These are phyloP conservation scores for Kodamaea alishanica DNA, from an alignment of 1,139 yeast species.

Conservation along the genomic window DNA sequence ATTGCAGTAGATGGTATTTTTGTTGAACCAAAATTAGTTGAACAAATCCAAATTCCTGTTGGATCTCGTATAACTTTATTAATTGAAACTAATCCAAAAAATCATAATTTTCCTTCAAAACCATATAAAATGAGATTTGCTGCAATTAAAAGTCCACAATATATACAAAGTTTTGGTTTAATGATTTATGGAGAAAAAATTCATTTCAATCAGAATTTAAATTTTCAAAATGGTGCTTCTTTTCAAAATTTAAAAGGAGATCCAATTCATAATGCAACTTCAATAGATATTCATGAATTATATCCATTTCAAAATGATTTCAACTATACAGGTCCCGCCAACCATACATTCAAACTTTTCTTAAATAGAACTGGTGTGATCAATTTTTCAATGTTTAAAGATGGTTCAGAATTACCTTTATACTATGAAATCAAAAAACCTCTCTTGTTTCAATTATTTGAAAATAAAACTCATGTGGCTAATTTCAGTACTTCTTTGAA, in stretches of 20 bases:
- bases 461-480: constrained; percentile 1
- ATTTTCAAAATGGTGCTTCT: constrained; percentile 3
- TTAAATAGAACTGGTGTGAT: constrained; percentile 25
- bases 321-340: constrained; percentile 14
- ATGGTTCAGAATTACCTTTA: constrained; percentile 19
- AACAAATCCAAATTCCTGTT: constrained; percentile 26
- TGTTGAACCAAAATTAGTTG: constrained; percentile 21
- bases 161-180: constrained; percentile 26
- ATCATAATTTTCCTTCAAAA: constrained; percentile 8
- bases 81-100: constrained; percentile 20
- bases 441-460: constrained; percentile 10
- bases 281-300: constrained; percentile 6
- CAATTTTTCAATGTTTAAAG: constrained; percentile 25
- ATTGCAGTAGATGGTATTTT: constrained; percentile 32
- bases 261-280: constrained; percentile 3
- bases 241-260: constrained; percentile 9
- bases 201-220: not conserved
- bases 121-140: constrained; percentile 22
- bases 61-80: constrained; percentile 27
- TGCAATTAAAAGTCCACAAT: constrained; percentile 28
- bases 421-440: constrained; percentile 19
- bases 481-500: constrained; percentile 14
- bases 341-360: constrained; percentile 22
- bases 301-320: constrained; percentile 16
- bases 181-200: constrained; percentile 19